Evolutionary conservation across 176 grass and related monocot species (phyloP).

Genomic region (Ampelocalamus luodianensis): DNA sequence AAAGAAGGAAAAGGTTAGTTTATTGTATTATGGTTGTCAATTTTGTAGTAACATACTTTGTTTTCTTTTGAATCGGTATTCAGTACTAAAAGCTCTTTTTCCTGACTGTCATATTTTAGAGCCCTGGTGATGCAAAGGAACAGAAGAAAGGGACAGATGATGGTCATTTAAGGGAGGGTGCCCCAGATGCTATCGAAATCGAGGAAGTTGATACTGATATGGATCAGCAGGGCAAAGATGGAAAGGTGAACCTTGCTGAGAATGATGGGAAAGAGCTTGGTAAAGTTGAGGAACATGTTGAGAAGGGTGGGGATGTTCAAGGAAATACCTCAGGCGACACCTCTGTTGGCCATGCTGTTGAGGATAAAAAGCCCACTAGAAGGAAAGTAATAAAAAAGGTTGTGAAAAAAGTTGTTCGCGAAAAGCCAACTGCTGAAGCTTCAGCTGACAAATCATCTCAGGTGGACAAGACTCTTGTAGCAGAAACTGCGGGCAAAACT

Average conservation of each 20-base stretch:
- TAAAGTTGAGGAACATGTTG: conserved; percentile 19
- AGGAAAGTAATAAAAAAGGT: conserved; percentile 73
- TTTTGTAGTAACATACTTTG: conserved; percentile 11
- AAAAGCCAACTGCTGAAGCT: conserved; percentile 47
- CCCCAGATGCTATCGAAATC: conserved; percentile 25
- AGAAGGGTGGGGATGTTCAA: conserved; percentile 41
- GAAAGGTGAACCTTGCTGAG: conserved; percentile 31
- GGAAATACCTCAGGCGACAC: conserved; percentile 19
- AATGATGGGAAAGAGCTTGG: conserved; percentile 29
- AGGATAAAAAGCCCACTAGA: conserved; percentile 52
- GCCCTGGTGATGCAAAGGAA: conserved; percentile 55
- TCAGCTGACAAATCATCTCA: conserved; percentile 39
- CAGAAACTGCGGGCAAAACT: conserved; percentile 44
- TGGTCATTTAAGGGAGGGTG: conserved; percentile 21
- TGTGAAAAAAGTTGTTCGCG: conserved; percentile 55
- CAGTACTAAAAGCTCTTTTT: neutral
- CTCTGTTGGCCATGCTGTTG: conserved; percentile 16
- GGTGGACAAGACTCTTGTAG: conserved; percentile 38
- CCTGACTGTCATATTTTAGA: conserved; percentile 38
- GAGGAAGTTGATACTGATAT: conserved; percentile 26
- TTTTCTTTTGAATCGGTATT: conserved; percentile 4
- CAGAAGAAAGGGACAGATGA: conserved; percentile 36
- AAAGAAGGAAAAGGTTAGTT: conserved; percentile 60
- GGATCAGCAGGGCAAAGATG: conserved; percentile 39
- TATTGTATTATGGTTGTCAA: neutral